Evolutionary conservation across 2,329 filamentous ascomycete species (phyloP), one percentile per base, ranked within the genome.

Genomic region (Capronia coronata): DNA sequence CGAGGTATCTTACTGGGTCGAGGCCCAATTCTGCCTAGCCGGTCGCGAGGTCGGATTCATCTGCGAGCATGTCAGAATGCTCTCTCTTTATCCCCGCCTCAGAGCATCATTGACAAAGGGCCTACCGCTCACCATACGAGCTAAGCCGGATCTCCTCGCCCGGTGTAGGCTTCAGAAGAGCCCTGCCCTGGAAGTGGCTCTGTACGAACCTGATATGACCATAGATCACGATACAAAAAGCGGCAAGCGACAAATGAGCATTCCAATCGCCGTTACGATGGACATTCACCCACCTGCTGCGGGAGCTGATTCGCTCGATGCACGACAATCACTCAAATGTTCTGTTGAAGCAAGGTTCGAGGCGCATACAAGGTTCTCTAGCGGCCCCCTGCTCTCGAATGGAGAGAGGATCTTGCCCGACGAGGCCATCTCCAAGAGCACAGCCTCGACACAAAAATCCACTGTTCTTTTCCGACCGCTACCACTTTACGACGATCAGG

Each of bases 1-100:
- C 25, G 50, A 56, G 14, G 48, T 56, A 16, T 54, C 54, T 9
- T 56, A 54, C 30, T 56, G 54, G 54, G 43, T 56, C 19, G 54
- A 56, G 35, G 51, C 45, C 13, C 40, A 47, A n/a, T 56, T 56
- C 27, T 49, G 51, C 9, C 42, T 9, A 10, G 37, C 39, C 3
- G 51, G 54, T 23, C 8, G 18, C 22, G 41, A 51, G 43, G 51
- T 56, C 10, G 54, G 51, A 11, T 49, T 39, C 37, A 32, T 56
- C 21, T 39, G 35, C 35, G 34, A 48, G 22, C 40, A 48, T 18
- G 37, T 52, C 25, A 43, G 49, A 29, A 39, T 56, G 18, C 22
- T 34, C 10, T 51, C 41, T 5, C 25, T 54, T 2, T 53, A 56
- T 29, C 54, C 48, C 14, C 38, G 35, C 2, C 45, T 56, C 8